Percentiles rank a stretch among this genome's conserved stretches.
These are phyloP conservation scores for Scutellaria minor DNA, from an alignment of 257 asterid species.

Conservation along the genomic window DNA sequence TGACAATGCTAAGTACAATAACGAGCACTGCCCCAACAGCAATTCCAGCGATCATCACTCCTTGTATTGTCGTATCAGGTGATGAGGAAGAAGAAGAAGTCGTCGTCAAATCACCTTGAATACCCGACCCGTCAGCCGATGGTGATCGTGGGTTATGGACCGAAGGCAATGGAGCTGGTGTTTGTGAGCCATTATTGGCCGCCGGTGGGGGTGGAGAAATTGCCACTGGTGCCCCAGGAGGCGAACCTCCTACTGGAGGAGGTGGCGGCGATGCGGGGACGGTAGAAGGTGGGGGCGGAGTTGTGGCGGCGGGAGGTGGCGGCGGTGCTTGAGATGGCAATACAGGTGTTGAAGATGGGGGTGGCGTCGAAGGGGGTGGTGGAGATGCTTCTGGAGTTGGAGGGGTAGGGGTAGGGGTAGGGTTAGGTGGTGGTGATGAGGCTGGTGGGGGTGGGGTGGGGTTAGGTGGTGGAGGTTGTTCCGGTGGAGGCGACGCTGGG, in stretches of 20 bases:
- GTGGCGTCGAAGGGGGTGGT: not conserved
- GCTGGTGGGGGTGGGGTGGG: conserved; percentile 27
- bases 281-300: conserved; percentile 24
- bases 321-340: conserved; percentile 7
- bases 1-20: conserved; percentile 42
- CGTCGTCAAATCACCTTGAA: not conserved
- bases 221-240: conserved; percentile 29
- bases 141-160: conserved; percentile 30
- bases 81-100: not conserved
- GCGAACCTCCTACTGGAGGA: conserved; percentile 25
- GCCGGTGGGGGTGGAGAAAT: conserved; percentile 41
- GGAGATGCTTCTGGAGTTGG: conserved; percentile 26
- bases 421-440: conserved; percentile 9
- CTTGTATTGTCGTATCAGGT: conserved; percentile 4
- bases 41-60: conserved; percentile 40
- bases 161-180: conserved; percentile 20
- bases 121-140: not conserved
- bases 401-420: conserved; percentile 22
- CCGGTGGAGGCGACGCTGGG: conserved; percentile 14
- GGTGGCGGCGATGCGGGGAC: conserved; percentile 1
- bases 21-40: conserved; percentile 42
- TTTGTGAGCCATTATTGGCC: not conserved
- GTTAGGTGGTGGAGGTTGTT: conserved; percentile 24
- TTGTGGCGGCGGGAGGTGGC: conserved; percentile 7
- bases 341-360: not conserved